These are phyloP conservation scores for Rhazya stricta DNA, from an alignment of 257 asterid genomes.

Conservation along the genomic window DNA sequence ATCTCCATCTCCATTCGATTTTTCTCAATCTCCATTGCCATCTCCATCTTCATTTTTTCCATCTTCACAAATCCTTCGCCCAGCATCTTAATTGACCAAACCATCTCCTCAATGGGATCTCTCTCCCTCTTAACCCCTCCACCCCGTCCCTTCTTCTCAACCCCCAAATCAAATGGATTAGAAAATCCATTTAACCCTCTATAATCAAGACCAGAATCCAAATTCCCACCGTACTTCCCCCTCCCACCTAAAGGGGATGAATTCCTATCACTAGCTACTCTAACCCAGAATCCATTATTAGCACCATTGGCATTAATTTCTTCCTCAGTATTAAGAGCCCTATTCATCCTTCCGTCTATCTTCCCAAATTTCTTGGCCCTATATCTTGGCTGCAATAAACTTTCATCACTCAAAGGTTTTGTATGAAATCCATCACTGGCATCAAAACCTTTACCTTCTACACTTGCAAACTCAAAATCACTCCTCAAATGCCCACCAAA, in stretches of 20 bases:
- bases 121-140: slow-evolving; percentile 47
- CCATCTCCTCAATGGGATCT: slow-evolving; percentile 59
- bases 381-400: slow-evolving; percentile 29
- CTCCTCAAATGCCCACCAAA: slow-evolving; percentile 20
- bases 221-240: slow-evolving; percentile 28
- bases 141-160: slow-evolving; percentile 22
- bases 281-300: slow-evolving; percentile 36
- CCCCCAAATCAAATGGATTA: slow-evolving; percentile 12
- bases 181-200: slow-evolving; percentile 25
- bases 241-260: slow-evolving; percentile 22
- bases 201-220: slow-evolving; percentile 20
- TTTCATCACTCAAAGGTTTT: slow-evolving; percentile 16
- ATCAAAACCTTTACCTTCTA: slow-evolving; percentile 29
- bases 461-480: slow-evolving; percentile 13
- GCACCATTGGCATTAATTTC: slow-evolving; percentile 17
- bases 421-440: slow-evolving; percentile 24
- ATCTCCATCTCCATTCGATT: slow-evolving; percentile 90
- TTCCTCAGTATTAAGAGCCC: slow-evolving; percentile 13
- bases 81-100: slow-evolving; percentile 51
- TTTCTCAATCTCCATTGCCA: slow-evolving; percentile 80
- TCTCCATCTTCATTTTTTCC: slow-evolving; percentile 87
- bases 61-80: slow-evolving; percentile 83
- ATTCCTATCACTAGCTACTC: slow-evolving; percentile 10
- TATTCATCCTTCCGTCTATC: slow-evolving; percentile 20
- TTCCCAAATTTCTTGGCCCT: slow-evolving; percentile 31